A percentile compares a stretch with the other conserved stretches of the same genome.
Conservation (phyloP, 495 filamentous ascomycete species). For the Penicillium dipodomyicola region DNA sequence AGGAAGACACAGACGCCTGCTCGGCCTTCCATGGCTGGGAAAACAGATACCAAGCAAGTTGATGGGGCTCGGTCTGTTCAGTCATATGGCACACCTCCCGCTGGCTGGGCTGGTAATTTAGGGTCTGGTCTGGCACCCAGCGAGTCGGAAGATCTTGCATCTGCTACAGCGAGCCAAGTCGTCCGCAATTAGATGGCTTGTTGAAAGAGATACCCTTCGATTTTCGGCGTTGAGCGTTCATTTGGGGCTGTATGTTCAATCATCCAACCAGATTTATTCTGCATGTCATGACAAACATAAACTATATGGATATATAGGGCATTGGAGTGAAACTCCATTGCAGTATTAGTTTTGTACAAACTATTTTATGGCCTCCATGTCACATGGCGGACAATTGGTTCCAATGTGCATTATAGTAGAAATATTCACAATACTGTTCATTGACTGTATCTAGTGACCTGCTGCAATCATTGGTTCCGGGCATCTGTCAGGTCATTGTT, state of each 20-base stretch:
- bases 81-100: background rate
- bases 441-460: background rate
- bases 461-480: background rate
- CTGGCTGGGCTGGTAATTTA: background rate
- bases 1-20: conserved; percentile 2
- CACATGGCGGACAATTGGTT: background rate
- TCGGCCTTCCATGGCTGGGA: background rate
- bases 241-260: background rate
- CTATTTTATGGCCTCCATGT: background rate
- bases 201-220: background rate
- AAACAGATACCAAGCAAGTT: background rate
- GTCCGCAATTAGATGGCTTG: background rate
- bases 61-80: background rate
- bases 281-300: background rate
- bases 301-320: background rate
- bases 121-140: background rate
- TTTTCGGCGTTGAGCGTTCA: background rate
- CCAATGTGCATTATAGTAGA: background rate
- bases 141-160: background rate
- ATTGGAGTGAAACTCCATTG: background rate
- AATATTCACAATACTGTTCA: background rate
- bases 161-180: background rate
- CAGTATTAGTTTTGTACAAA: background rate
- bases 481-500: background rate
- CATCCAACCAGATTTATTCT: background rate